Conservation (phyloP, 805 yeast species). For the Suhomyces vadensis region DNA sequence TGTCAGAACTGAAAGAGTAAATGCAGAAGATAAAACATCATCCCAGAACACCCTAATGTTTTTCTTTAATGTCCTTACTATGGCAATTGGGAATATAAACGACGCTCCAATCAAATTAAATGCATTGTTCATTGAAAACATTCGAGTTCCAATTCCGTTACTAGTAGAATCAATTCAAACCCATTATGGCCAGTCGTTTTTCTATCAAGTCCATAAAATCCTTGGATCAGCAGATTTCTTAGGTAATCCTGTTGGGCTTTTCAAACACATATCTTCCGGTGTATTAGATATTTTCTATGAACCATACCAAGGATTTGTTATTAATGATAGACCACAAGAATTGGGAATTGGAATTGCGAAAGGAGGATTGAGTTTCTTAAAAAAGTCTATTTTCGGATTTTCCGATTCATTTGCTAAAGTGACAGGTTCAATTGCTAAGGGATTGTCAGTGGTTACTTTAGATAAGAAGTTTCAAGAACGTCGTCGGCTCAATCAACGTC, state of each 20-base stretch:
- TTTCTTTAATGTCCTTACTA: constrained; percentile 80
- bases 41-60: constrained; percentile 70
- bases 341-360: constrained; percentile 93
- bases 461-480: constrained; percentile 82
- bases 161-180: constrained; percentile 69
- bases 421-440: constrained; percentile 93
- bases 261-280: constrained; percentile 91
- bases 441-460: constrained; percentile 85
- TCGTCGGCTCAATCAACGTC: constrained; percentile 69
- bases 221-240: constrained; percentile 94
- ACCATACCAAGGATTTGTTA: constrained; percentile 92
- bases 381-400: constrained; percentile 91
- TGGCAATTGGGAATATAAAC: constrained; percentile 96
- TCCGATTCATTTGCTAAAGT: constrained; percentile 92
- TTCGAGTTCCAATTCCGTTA: constrained; percentile 79
- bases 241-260: constrained; percentile 97
- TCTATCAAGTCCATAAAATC: constrained; percentile 88
- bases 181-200: constrained; percentile 89
- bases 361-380: constrained; percentile 91
- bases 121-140: constrained; percentile 83
- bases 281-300: constrained; percentile 95
- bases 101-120: constrained; percentile 93
- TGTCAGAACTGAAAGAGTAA: constrained; percentile 79
- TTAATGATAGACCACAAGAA: constrained; percentile 95
- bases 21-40: constrained; percentile 59